phyloP scores from a whole-genome alignment of 2,329 filamentous ascomycete genomes.

The Pseudodiploospora longispora region DNA sequence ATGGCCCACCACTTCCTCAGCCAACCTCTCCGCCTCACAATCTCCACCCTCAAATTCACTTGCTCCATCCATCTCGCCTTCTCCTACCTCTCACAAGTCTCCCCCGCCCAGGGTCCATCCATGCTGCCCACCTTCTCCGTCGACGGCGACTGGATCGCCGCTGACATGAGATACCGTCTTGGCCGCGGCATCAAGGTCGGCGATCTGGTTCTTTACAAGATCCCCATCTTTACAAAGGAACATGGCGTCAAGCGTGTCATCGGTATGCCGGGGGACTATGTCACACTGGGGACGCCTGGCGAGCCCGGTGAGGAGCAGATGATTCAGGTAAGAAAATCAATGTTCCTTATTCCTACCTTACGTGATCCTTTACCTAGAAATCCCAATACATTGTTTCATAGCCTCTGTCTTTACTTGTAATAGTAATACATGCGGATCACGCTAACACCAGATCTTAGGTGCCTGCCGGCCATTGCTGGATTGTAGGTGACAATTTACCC shows the following conservation, averaged over 20 bases:
- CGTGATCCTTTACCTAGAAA: background rate
- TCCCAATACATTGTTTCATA: background rate
- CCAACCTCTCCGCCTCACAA: slow-evolving; percentile 29
- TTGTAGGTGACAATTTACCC: slow-evolving; percentile 79
- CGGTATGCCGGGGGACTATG: slow-evolving; percentile 69
- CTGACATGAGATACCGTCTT: slow-evolving; percentile 58
- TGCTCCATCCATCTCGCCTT: slow-evolving; percentile 36
- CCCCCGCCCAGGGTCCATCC: slow-evolving; percentile 60
- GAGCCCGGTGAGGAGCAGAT: slow-evolving; percentile 39
- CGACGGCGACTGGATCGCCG: slow-evolving; percentile 59
- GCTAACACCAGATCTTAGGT: slow-evolving; percentile 45
- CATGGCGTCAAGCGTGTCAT: slow-evolving; percentile 71
- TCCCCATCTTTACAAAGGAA: slow-evolving; percentile 57
- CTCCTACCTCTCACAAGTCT: slow-evolving; percentile 55
- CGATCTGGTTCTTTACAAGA: slow-evolving; percentile 72
- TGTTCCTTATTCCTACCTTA: background rate
- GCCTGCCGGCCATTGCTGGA: slow-evolving; percentile 84
- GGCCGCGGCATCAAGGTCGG: slow-evolving; percentile 65
- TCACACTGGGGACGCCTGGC: slow-evolving; percentile 55
- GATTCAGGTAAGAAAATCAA: slow-evolving; percentile 49
- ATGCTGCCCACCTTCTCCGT: slow-evolving; percentile 82
- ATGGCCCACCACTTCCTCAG: slow-evolving; percentile 27
- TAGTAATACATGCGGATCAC: too few species aligned
- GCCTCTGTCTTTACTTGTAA: background rate
- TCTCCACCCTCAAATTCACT: slow-evolving; percentile 28